Evolutionary conservation across 768 basidiomycete genomes (phyloP), one percentile per base, ranked within the genome.

Genomic region (Macrocybe gigantea): DNA sequence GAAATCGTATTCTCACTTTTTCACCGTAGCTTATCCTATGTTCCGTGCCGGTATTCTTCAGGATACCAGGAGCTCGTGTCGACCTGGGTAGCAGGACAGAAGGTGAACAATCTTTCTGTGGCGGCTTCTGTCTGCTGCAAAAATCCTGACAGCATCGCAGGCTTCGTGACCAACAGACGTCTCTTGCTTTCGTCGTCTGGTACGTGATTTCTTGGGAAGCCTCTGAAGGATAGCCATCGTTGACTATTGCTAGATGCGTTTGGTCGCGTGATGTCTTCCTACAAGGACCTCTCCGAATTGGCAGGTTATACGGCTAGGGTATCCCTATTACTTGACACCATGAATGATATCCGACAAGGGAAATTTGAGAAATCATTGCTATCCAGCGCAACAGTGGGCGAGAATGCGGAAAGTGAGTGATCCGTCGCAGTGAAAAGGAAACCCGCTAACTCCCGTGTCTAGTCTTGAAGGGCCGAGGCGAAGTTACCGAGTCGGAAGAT

Each of bases 241-340:
- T 40, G 6, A 34, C 39, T 47, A 34, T 33, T 22, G 33, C 49
- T 13, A 81, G 95, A 98, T 69, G 95, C 95, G 1, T 88, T 97
- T 56, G 93, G 93, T 32, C 80, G 94, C 13, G 83, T 96, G 30
- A 93, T 98, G 91, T 95, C 94, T 63, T 93, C 91, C 3, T 97
- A 96, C 71, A 97, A 96, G 65, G 94, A 98, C 62, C 73, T 99
- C 4, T 83, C 92, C 5, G 95, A 99, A 62, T 79, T 99, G 33
- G 93, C 95, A 3, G 95, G 95, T 8, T 97, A 96, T 62, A 97
- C 95, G 2, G 80, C 91, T 1, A 83, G 95, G 10, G 95, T 99
- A 1, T 84, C 88, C 32, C 79, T 84, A 38, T 75, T 97, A 1
- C 76, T 99, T 7, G 89, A 94, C 47, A 92, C 93, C 0, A 95